Base-by-base conservation (phyloP, 2,329 filamentous ascomycete species). In the Sphaerulina populicola region DNA sequence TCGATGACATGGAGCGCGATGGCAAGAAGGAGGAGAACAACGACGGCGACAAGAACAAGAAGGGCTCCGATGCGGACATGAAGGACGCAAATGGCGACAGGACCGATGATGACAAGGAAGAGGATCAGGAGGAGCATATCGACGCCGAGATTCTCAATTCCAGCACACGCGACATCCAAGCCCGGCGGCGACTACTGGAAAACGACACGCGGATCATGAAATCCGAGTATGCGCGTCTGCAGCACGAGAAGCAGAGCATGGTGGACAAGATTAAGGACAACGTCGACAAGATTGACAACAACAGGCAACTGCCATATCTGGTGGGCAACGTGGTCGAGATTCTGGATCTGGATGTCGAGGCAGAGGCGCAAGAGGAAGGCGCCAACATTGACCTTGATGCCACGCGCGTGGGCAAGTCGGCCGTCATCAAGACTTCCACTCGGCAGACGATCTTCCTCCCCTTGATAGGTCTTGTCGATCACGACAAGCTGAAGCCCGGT, bases 181-280 rank as follows among this genome's bases (percentile, higher is more conserved):
- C 89, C 64, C 82, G 93, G 70, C 86, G 84, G 76, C 84, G 90
- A 66, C 79, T 98, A 67, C 77, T 98, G 60, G 93, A 98, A 72
- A 98, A 98, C 72, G 93, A 98, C 72, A 86, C 93, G 65, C 81
- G 93, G 65, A 97, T 98, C 73, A 97, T 98, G 89, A 91, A 86
- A 78, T 95, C 89, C 77, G 93, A 98, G 72, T 89, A 82, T 64
- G 90, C 95, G 68, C 85, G 93, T 62, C 77, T 98, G 73, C 86
- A 85, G 64, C 93, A 98, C 66, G 93, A 98, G 74, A 95, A 95
- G 75, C 82, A 85, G 44, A 84, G 88, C 44, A 98, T 98, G 93
- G 83, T 83, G 52, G 91, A 97, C 72, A 97, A 96, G 77, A 97
- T 98, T 72, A 97, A 96, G 78, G 93, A 98, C 69, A 98, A 98